Percentiles rank a stretch among this genome's conserved stretches.
Evolutionary conservation across 352 stramenopile genomes (phyloP).

Genomic region (Pythium insidiosum): DNA sequence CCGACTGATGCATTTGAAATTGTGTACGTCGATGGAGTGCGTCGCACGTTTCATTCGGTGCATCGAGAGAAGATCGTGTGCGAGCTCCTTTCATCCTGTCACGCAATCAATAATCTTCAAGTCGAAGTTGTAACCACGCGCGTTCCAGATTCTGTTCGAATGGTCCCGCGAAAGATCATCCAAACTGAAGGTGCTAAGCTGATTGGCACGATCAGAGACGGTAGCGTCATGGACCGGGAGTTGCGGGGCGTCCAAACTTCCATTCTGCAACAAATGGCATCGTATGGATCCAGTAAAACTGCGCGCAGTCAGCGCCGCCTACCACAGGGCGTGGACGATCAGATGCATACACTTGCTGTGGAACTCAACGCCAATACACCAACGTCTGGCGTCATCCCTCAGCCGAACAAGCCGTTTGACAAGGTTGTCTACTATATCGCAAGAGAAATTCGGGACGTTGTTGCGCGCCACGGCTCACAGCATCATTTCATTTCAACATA

Average conservation of each 20-base stretch:
- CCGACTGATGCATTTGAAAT: conserved; percentile 61
- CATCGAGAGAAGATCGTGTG: conserved; percentile 71
- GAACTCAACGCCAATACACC: conserved; percentile 78
- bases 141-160: conserved; percentile 43
- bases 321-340: conserved; percentile 55
- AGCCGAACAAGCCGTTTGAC: conserved; percentile 74
- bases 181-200: conserved; percentile 53
- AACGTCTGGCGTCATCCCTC: conserved; percentile 55
- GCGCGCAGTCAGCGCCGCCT: conserved; percentile 50
- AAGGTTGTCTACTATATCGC: conserved; percentile 58
- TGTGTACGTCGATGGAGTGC: conserved; percentile 65
- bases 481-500: conserved; percentile 72
- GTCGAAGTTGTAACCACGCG: conserved; percentile 45
- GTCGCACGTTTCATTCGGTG: conserved; percentile 52
- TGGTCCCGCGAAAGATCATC: conserved; percentile 73
- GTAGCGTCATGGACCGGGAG: conserved; percentile 57
- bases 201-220: conserved; percentile 17
- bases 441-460: conserved; percentile 63
- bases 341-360: conserved; percentile 62
- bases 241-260: conserved; percentile 54
- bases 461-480: conserved; percentile 38
- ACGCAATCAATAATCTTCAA: conserved; percentile 62
- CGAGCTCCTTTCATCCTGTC: conserved; percentile 65
- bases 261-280: conserved; percentile 50
- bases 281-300: conserved; percentile 56